Percentiles rank a stretch among this genome's conserved stretches.
These are phyloP conservation scores for Penicillium steckii DNA, from an alignment of 495 filamentous ascomycete genomes.

Conservation along the genomic window DNA sequence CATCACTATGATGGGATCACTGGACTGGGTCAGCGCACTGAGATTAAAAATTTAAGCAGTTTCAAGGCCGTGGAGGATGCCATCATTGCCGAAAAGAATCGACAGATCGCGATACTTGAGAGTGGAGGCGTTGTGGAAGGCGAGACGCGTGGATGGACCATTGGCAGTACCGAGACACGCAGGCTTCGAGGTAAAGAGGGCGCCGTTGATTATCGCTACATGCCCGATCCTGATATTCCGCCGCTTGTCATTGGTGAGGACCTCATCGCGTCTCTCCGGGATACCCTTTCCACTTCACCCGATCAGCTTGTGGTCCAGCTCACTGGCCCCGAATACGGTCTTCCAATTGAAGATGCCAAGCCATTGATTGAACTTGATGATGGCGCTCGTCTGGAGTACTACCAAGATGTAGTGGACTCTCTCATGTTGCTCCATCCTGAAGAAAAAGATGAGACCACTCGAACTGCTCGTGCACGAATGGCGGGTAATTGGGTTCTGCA, in stretches of 20 bases:
- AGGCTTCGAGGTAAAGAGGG: constrained; percentile 89
- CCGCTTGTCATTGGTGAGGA: constrained; percentile 74
- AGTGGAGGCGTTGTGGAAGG: constrained; percentile 74
- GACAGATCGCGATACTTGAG: constrained; percentile 81
- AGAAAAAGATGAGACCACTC: constrained; percentile 27
- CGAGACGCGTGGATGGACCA: constrained; percentile 92
- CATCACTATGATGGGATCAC: constrained; percentile 53
- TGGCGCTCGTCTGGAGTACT: constrained; percentile 79
- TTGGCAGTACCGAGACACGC: constrained; percentile 71
- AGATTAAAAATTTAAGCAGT: constrained; percentile 96
- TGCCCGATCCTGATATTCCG: constrained; percentile 92
- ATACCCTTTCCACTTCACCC: constrained; percentile 63
- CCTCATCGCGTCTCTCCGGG: constrained; percentile 59
- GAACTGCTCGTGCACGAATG: constrained; percentile 34
- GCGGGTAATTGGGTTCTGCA: constrained; percentile 77
- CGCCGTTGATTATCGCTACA: constrained; percentile 96
- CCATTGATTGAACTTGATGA: constrained; percentile 76
- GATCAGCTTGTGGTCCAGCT: constrained; percentile 66
- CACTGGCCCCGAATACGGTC: constrained; percentile 50
- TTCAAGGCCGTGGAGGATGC: constrained; percentile 95
- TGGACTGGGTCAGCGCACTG: constrained; percentile 79
- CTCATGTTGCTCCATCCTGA: constrained; percentile 42
- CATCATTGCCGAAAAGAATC: constrained; percentile 82
- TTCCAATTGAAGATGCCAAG: constrained; percentile 84
- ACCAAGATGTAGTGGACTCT: constrained; percentile 66